Evolutionary conservation across 768 basidiomycete genomes (phyloP), one percentile per base, ranked within the genome.

Genomic region (Sporobolomyces roseus): DNA sequence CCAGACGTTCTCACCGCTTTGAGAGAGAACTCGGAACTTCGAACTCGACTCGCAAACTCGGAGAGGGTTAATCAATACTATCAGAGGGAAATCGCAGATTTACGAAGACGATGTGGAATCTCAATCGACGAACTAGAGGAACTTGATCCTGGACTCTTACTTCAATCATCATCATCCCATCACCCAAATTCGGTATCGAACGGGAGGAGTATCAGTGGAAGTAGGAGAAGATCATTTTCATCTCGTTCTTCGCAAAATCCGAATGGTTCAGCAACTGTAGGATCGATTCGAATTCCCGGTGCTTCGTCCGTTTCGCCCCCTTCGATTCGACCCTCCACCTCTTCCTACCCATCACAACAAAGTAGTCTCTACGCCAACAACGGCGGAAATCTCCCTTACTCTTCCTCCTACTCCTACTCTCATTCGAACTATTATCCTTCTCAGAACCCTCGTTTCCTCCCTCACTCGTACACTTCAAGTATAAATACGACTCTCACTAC

Each of bases 221-320:
- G 36, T 27, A 4, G 56, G 13, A 27, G 56, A 30, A n/a, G 56
- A 7, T 59, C 56, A 13, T 29, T 59, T 25, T 46, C 43, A 16
- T 23, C 35, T n/a, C 55, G 35, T 23, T 36, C n/a, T n/a, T n/a
- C n/a, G n/a, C n/a, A n/a, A n/a, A n/a, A n/a, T n/a, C n/a, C 35
- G 55, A 56, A 41, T 23, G 55, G 35, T n/a, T 7, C n/a, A 23
- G 8, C 51, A 21, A 38, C 46, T n/a, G 54, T 41, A 2, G 58
- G 58, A 23, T 69, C 68, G 29, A 69, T 69, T 38, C 68, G 68
- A 5, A 69, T 69, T n/a, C 68, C 68, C 1, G 68, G 68, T 33
- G 58, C 63, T 9, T 10, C 51, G 9, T 64, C 63, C 12, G 59
- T 69, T 16, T 69, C 68, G 4, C 68, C 68, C 0, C 68, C 68